phyloP scores from a whole-genome alignment of 139 green algal species.

The Chlamydomonas incerta region DNA sequence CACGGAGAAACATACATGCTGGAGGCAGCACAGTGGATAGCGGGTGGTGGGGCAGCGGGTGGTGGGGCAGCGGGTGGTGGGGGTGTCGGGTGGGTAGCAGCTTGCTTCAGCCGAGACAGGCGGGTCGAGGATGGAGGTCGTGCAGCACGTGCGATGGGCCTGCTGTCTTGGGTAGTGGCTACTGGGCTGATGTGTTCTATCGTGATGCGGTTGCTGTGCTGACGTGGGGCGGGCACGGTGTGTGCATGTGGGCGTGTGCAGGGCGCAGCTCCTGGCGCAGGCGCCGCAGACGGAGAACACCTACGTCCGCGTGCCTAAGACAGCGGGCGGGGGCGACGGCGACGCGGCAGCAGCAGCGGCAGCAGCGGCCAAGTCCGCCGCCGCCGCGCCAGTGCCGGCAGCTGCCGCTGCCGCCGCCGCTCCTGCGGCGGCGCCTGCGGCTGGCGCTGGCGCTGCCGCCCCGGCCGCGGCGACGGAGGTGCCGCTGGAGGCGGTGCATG shows the following conservation, averaged over 20 bases:
- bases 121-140: too few species aligned
- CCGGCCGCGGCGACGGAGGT: not conserved
- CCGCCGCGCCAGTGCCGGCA: not conserved
- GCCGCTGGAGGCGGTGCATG: constrained; percentile 35
- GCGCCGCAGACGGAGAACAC: constrained; percentile 60
- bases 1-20: too few species aligned
- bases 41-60: too few species aligned
- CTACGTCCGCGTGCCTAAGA: constrained; percentile 78
- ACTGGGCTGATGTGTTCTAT: too few species aligned
- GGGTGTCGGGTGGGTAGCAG: too few species aligned
- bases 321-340: constrained; percentile 27
- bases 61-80: too few species aligned
- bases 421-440: not conserved
- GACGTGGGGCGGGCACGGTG: too few species aligned
- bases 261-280: constrained; percentile 60
- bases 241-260: not conserved
- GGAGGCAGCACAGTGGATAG: too few species aligned
- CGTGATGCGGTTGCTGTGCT: too few species aligned
- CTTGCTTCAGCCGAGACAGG: too few species aligned
- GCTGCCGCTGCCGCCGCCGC: not conserved
- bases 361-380: not conserved
- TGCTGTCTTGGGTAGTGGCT: too few species aligned
- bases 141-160: too few species aligned
- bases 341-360: not conserved
- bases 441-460: not conserved